These are phyloP conservation scores for Lenzites betulinus DNA, from an alignment of 768 basidiomycete genomes.

Conservation along the genomic window DNA sequence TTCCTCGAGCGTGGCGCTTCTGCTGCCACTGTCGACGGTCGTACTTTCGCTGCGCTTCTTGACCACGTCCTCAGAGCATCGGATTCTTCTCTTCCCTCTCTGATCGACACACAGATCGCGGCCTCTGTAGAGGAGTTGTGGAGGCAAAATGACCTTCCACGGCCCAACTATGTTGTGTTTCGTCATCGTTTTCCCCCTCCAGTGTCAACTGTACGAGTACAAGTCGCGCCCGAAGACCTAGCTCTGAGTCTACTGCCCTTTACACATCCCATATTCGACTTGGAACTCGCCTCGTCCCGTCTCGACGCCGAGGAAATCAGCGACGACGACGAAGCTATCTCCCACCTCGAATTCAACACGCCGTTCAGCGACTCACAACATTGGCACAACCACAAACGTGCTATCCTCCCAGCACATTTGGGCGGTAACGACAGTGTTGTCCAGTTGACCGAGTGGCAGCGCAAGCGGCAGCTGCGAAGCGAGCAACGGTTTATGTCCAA, in stretches of 20 bases:
- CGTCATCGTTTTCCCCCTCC: slow-evolving; percentile 27
- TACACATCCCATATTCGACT: slow-evolving; percentile 42
- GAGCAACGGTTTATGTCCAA: slow-evolving; percentile 62
- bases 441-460: slow-evolving; percentile 38
- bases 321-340: slow-evolving; percentile 10
- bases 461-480: slow-evolving; percentile 38
- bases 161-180: slow-evolving; percentile 32
- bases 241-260: slow-evolving; percentile 39
- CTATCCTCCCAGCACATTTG: slow-evolving; percentile 55
- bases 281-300: slow-evolving; percentile 40
- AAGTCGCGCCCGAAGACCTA: neutral
- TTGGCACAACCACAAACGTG: slow-evolving; percentile 56
- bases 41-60: slow-evolving; percentile 50
- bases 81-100: slow-evolving; percentile 20
- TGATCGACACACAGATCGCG: slow-evolving; percentile 35
- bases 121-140: slow-evolving; percentile 30
- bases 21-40: slow-evolving; percentile 51
- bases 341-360: slow-evolving; percentile 42
- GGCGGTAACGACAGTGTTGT: slow-evolving; percentile 45
- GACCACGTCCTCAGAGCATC: slow-evolving; percentile 35
- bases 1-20: slow-evolving; percentile 31
- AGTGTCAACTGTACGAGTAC: neutral
- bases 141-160: slow-evolving; percentile 21
- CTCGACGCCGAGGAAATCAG: slow-evolving; percentile 26
- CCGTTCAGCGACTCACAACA: slow-evolving; percentile 54